Evolutionary conservation across 2,329 filamentous ascomycete genomes (phyloP).

Genomic region (Acrocalymma vagum): DNA sequence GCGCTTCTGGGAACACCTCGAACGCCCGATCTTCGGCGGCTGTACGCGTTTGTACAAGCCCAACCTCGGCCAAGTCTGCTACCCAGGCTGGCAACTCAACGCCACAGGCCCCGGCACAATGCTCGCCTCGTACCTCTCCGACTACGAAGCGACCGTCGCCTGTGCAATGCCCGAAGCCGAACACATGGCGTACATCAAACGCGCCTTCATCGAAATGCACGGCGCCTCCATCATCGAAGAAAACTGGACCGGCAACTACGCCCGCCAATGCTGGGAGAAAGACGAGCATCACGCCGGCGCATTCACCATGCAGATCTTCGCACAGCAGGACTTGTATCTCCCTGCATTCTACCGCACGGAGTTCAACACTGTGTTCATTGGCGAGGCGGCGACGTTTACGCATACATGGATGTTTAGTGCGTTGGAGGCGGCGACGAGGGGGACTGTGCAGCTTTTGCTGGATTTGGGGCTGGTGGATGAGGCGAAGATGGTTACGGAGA

Average conservation of each 20-base stretch:
- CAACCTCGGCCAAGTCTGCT: conserved; percentile 67
- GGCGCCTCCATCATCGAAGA: conserved; percentile 63
- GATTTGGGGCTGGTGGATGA: conserved; percentile 71
- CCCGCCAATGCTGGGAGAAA: conserved; percentile 69
- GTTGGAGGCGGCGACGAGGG: conserved; percentile 69
- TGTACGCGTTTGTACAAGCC: conserved; percentile 67
- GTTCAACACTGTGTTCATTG: conserved; percentile 69
- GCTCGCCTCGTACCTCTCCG: conserved; percentile 63
- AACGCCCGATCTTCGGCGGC: conserved; percentile 66
- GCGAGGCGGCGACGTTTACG: conserved; percentile 72
- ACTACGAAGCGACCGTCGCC: conserved; percentile 51
- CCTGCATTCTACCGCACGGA: conserved; percentile 74
- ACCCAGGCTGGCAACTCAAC: conserved; percentile 72
- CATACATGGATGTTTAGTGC: conserved; percentile 73
- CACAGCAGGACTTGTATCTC: conserved; percentile 72
- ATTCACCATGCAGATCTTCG: conserved; percentile 66
- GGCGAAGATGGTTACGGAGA: conserved; percentile 67
- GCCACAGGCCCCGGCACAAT: conserved; percentile 64
- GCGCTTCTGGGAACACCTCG: conserved; percentile 64
- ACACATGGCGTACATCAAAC: conserved; percentile 68
- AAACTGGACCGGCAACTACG: conserved; percentile 70
- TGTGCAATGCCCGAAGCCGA: conserved; percentile 61
- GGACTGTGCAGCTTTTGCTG: conserved; percentile 68
- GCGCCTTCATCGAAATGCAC: conserved; percentile 70
- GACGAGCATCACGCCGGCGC: conserved; percentile 66